Evolutionary conservation across 2,329 filamentous ascomycete species (phyloP), one percentile per base, ranked within the genome.

Genomic region (Colletotrichum sp.): DNA sequence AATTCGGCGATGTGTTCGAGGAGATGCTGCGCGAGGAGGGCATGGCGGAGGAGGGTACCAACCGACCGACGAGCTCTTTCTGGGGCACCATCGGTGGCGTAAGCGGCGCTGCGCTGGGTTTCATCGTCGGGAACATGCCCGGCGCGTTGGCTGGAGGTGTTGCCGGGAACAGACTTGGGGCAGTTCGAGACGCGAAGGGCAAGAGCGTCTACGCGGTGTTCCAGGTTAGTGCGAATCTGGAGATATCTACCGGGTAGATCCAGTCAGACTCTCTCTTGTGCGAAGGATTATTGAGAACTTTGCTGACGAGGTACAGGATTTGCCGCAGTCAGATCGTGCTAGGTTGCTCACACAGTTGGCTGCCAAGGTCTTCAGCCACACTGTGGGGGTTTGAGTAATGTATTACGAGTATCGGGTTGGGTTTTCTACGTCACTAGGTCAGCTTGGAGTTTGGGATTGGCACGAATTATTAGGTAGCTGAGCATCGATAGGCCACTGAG

Each of bases 171-270:
- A 88, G 96, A 68, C 86, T 99, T n/a, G 97, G 97, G 1, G 95
- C 95, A 8, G 92, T 99, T 25, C 90, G 97, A 72, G 97, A 99
- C 86, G 92, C 94, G 36, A 96, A 93, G 86, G 96, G 96, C 27
- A 99, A 98, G 92, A 98, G 95, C 82, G 97, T 99, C 8, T 99
- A 98, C 85, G 89, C 93, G 32, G 97, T 98, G 19, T 99, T 96
- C 84, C 92, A 91, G 86, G 89, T 88, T 80, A 85, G 84, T 82
- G 72, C 61, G 29, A 68, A 62, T 64, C 32, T 79, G 71, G 74
- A 77, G 57, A 68, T 71, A 44, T 71, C 59, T 71, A 63, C 62
- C 30, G 75, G 69, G 62, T 62, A 70, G 62, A 69, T 64, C 30
- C 67, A 63, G 74, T 70, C 6, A 71, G 74, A 55, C 76, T 70